Conservation (phyloP, 768 basidiomycete species). For the Chalciporus piperatus region DNA sequence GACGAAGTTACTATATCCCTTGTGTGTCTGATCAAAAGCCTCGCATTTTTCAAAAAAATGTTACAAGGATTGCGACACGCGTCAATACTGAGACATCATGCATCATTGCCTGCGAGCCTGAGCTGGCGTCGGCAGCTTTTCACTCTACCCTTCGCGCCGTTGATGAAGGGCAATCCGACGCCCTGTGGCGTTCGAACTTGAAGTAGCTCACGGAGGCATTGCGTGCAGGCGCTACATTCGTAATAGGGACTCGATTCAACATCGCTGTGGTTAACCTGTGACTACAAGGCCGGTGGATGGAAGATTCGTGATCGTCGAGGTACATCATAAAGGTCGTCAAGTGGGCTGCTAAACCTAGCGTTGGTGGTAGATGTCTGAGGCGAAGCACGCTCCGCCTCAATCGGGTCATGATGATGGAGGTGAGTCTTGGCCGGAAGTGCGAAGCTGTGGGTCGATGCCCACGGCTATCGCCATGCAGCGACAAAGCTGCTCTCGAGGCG, state of each 20-base stretch:
- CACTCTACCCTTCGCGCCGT: too few species aligned
- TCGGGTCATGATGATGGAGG: constrained; percentile 9
- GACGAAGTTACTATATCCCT: too few species aligned
- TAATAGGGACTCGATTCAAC: background rate
- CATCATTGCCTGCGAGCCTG: too few species aligned
- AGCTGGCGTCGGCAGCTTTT: too few species aligned
- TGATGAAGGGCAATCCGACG: too few species aligned
- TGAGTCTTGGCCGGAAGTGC: constrained; percentile 20
- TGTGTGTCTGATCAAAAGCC: too few species aligned
- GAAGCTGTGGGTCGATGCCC: constrained; percentile 17
- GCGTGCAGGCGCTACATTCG: constrained; percentile 6
- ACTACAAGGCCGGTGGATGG: constrained; percentile 5
- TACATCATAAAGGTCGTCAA: constrained; percentile 25
- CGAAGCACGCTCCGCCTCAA: constrained; percentile 14
- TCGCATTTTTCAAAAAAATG: too few species aligned
- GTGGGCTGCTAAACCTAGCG: constrained; percentile 16
- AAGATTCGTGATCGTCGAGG: constrained; percentile 22
- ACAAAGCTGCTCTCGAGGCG: constrained; percentile 14
- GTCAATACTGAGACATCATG: too few species aligned
- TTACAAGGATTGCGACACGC: too few species aligned
- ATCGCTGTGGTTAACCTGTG: constrained; percentile 4
- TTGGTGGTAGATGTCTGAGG: constrained; percentile 8
- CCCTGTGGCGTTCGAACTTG: background rate
- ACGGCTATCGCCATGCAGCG: constrained; percentile 22
- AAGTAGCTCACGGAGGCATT: background rate